phyloP scores from a whole-genome alignment of 225 moss, liverwort and hornwort genomes.

The Sphagnum contortum region DNA sequence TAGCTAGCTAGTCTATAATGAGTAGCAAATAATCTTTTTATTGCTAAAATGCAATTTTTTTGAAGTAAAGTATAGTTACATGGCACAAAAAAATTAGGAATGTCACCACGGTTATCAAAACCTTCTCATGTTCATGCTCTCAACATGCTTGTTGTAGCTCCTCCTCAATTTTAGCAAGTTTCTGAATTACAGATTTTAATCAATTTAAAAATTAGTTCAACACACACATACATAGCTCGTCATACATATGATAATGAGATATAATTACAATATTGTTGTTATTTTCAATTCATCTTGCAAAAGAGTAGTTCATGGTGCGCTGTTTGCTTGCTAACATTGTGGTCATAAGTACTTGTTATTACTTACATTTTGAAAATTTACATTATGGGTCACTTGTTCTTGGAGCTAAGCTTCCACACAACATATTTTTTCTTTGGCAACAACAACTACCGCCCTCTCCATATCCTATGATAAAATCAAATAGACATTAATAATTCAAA shows the following conservation, averaged over 20 bases:
- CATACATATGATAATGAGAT: too few species aligned
- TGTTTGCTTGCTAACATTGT: too few species aligned
- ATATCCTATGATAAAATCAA: constrained; percentile 32
- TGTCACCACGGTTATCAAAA: not conserved
- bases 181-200: constrained; percentile 22
- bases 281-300: too few species aligned
- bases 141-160: constrained; percentile 39
- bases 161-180: constrained; percentile 48
- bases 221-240: too few species aligned
- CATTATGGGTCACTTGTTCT: constrained; percentile 52
- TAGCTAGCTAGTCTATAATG: too few species aligned
- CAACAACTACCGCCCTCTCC: constrained; percentile 66
- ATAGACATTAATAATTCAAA: not conserved
- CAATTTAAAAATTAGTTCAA: too few species aligned
- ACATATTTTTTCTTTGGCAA: constrained; percentile 68
- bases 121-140: constrained; percentile 74
- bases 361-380: constrained; percentile 51
- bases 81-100: too few species aligned
- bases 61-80: too few species aligned
- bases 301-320: too few species aligned
- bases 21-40: too few species aligned
- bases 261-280: too few species aligned
- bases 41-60: too few species aligned
- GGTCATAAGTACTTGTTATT: not conserved
- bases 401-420: constrained; percentile 69